These are phyloP conservation scores for Euphrasia arctica DNA, from an alignment of 305 asterid genomes.

Conservation along the genomic window DNA sequence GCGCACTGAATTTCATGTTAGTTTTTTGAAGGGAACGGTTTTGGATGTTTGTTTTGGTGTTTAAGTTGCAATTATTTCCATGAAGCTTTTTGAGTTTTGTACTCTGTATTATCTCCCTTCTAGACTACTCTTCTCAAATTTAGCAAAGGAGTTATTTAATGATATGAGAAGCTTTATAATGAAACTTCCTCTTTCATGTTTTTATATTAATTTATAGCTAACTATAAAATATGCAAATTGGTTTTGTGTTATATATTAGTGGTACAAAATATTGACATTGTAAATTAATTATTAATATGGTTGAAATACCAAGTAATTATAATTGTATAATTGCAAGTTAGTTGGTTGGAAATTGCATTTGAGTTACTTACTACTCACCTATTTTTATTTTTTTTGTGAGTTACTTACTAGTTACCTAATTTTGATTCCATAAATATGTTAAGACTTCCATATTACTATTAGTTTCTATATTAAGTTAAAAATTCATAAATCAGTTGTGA, in stretches of 20 bases:
- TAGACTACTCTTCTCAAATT: background rate
- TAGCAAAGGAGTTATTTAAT: background rate
- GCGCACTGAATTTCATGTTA: background rate
- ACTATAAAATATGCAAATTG: too few relatives aligned
- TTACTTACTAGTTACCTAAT: background rate
- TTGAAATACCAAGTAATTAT: too few relatives aligned
- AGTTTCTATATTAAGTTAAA: too few relatives aligned
- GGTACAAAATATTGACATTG: too few relatives aligned
- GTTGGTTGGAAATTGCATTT: background rate
- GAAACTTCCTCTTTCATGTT: background rate
- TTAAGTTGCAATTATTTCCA: conserved; percentile 24
- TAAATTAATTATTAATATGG: background rate
- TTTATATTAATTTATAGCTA: too few relatives aligned
- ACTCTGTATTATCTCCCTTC: background rate
- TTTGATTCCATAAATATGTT: background rate
- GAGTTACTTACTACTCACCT: background rate
- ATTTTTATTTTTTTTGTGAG: too few relatives aligned
- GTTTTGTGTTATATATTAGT: too few relatives aligned
- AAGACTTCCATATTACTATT: too few relatives aligned
- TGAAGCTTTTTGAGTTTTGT: background rate
- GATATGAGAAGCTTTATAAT: background rate
- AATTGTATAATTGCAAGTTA: background rate
- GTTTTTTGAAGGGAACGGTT: conserved; percentile 11
- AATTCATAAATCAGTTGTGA: too few relatives aligned
- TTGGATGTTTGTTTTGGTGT: conserved; percentile 2